Conservation (phyloP, 2,329 filamentous ascomycete genomes). For the Penicillium capsulatum region DNA sequence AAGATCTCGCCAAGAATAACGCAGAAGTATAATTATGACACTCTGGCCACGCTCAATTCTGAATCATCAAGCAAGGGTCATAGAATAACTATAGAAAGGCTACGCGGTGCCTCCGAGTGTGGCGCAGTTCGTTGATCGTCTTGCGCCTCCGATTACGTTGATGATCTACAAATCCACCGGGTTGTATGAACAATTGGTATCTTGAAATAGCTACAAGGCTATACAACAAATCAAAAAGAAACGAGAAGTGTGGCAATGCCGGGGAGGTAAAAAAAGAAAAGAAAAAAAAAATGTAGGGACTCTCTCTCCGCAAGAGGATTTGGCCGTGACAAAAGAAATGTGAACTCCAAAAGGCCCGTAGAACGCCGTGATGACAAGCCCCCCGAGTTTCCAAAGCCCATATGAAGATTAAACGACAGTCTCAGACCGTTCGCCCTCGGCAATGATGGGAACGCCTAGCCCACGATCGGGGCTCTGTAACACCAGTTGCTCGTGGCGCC, state of each 20-base stretch:
- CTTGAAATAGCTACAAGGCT: conserved; percentile 21
- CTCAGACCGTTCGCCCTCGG: conserved; percentile 75
- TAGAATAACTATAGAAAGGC: conserved; percentile 13
- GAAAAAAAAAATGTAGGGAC: conserved; percentile 6
- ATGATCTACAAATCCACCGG: conserved; percentile 8
- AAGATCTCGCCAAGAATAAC: conserved; percentile 1
- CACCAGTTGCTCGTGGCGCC: conserved; percentile 88
- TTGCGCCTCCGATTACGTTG: conserved; percentile 11
- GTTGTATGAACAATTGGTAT: conserved; percentile 23
- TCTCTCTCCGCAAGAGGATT: conserved; percentile 15
- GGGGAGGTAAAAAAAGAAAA: conserved; percentile 7
- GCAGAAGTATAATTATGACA: conserved; percentile 1
- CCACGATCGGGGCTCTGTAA: conserved; percentile 89
- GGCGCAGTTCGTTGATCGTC: conserved; percentile 21
- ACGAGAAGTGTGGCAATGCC: conserved; percentile 8
- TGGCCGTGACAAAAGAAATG: conserved; percentile 11
- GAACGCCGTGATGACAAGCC: conserved; percentile 13
- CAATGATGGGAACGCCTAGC: conserved; percentile 77
- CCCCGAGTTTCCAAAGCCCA: conserved; percentile 15
- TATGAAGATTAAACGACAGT: conserved; percentile 60
- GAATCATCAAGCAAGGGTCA: conserved; percentile 13
- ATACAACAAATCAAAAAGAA: conserved; percentile 8
- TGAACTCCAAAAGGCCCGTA: conserved; percentile 11
- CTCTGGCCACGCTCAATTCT: conserved; percentile 4
- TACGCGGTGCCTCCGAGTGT: conserved; percentile 17